Evolutionary conservation across 2,329 filamentous ascomycete species (phyloP).

Genomic region (Fusarium temperatum): DNA sequence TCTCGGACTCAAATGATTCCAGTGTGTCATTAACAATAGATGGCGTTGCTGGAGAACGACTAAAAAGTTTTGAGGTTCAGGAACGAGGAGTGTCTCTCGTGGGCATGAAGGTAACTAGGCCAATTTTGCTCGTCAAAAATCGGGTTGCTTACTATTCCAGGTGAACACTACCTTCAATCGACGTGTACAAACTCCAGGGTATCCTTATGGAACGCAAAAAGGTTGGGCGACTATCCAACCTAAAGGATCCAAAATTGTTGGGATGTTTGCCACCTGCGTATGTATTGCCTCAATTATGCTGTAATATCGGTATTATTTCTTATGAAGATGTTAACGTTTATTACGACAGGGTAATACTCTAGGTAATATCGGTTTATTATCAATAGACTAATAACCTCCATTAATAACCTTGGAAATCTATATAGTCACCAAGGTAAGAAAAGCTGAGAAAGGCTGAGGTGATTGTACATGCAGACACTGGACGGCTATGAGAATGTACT

Average conservation of each 20-base stretch:
- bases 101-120: neutral
- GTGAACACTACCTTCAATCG: neutral
- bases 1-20: neutral
- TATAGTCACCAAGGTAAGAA: no score
- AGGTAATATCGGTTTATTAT: neutral
- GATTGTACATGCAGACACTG: no score
- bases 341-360: neutral
- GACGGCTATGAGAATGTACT: no score
- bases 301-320: neutral
- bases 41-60: neutral
- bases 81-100: neutral
- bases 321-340: neutral
- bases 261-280: neutral
- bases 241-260: neutral
- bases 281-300: neutral
- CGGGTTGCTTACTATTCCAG: neutral
- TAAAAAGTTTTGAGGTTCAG: neutral
- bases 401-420: no score
- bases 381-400: neutral
- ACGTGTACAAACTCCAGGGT: neutral
- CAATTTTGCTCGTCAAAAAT: neutral
- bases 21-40: neutral
- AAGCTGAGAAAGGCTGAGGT: no score
- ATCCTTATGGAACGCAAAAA: neutral
- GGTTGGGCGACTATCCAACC: neutral